These are phyloP conservation scores for Fusarium nygamai DNA, from an alignment of 2,329 filamentous ascomycete species.

Conservation along the genomic window DNA sequence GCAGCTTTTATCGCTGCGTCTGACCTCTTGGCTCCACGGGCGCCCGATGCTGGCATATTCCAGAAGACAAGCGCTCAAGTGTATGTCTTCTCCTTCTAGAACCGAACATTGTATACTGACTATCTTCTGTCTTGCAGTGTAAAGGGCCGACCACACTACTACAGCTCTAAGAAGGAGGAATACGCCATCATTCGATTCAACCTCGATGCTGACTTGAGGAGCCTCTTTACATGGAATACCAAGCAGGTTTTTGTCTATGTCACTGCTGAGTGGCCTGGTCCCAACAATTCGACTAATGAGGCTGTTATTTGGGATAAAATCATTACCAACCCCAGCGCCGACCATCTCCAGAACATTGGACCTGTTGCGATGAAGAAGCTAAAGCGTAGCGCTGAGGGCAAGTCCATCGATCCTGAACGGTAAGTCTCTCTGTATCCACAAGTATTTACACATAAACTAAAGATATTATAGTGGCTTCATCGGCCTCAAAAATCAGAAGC, in stretches of 20 bases:
- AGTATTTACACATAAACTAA: constrained; percentile 6
- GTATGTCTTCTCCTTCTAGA: constrained; percentile 59
- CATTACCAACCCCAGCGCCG: constrained; percentile 77
- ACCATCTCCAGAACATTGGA: constrained; percentile 69
- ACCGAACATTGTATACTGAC: constrained; percentile 1
- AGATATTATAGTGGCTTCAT: constrained; percentile 70
- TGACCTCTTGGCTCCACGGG: constrained; percentile 75
- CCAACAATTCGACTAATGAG: constrained; percentile 64
- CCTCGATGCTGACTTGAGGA: constrained; percentile 87
- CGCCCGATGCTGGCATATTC: constrained; percentile 69
- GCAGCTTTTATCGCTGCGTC: constrained; percentile 83
- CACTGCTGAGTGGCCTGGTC: constrained; percentile 74
- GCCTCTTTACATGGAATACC: constrained; percentile 99
- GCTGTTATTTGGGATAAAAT: constrained; percentile 97
- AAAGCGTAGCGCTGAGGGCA: constrained; percentile 66
- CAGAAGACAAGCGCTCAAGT: constrained; percentile 83
- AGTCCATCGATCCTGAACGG: constrained; percentile 68
- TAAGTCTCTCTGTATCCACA: constrained; percentile 43
- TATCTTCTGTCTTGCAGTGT: constrained; percentile 62
- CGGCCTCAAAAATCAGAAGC: constrained; percentile 82
- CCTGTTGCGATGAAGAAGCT: constrained; percentile 71
- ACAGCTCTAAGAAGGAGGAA: constrained; percentile 90
- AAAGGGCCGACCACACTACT: constrained; percentile 94
- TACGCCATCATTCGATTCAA: constrained; percentile 96
- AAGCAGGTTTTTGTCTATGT: constrained; percentile 98